Evolutionary conservation across 371 early-diverging fungal species (phyloP), one percentile per base, ranked within the genome.

Genomic region (Syncephalastrum monosporum): DNA sequence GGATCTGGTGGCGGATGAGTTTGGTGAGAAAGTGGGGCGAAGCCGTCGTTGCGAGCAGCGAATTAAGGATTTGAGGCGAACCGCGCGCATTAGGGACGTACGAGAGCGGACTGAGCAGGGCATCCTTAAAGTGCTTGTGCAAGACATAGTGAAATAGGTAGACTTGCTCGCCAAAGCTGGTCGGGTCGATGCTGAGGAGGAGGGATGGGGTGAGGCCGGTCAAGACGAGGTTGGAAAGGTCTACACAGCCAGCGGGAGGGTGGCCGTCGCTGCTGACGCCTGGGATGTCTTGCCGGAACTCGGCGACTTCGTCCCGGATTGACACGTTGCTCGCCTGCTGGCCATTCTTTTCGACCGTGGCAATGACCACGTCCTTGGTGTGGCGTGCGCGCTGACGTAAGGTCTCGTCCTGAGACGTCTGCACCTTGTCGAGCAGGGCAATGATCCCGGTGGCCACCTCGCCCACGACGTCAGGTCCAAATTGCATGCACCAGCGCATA

Each of bases 11-110:
- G 24, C 83, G 80, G 23, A 91, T 81, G 53, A 90, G 64, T 17
- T 83, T 83, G 1, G 90, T 86, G 38, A 92, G 46, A 50, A 92
- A 92, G 56, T 92, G 92, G 14, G 86, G 88, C 1, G 81, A 57
- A 6, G 69, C 51, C 12, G 81, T 72, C 2, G 86, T 85, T 19
- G 81, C 83, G 17, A 79, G 56, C 4, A 88, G 61, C 3, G 82
- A 63, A 57, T 74, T 75, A 47, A 77, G 62, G 55, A 71, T 68
- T 10, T 71, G 65, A 19, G 64, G 68, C 2, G 67, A 67, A 19
- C 59, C 46, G n/a, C 71, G 75, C 13, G 71, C 64, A 21, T 66
- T 64, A 7, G 79, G 77, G 24, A 78, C 57, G 48, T 67, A 78
- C 21, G 77, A 72, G 6, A 79, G 49, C 5, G 70, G 65, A 29